These are phyloP conservation scores for Pyrenopolyporus hunteri DNA, from an alignment of 495 filamentous ascomycete species.

Conservation along the genomic window DNA sequence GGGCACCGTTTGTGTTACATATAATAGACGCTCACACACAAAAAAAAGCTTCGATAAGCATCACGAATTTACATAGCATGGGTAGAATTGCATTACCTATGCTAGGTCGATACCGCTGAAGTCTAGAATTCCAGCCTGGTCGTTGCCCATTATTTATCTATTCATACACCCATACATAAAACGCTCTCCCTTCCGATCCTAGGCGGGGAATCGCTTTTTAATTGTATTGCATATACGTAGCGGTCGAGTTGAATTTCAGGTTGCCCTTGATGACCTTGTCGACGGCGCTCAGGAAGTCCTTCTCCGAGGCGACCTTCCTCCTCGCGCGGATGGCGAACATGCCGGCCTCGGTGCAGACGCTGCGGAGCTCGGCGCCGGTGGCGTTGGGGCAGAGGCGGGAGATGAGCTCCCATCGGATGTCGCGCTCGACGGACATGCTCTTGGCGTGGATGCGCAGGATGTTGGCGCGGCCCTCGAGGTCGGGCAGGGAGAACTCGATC, in stretches of 20 bases:
- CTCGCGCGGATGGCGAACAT: slow-evolving; percentile 98
- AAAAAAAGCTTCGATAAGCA: too few relatives aligned
- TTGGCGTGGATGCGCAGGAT: slow-evolving; percentile 98
- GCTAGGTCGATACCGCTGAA: not conserved
- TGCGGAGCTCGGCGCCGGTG: slow-evolving; percentile 90
- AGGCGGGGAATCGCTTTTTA: slow-evolving; percentile 49
- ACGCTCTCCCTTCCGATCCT: not conserved
- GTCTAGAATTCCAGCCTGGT: slow-evolving; percentile 7
- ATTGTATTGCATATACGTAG: slow-evolving; percentile 99
- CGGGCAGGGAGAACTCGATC: slow-evolving; percentile 97
- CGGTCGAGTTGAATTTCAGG: slow-evolving; percentile 98
- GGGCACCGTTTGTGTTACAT: too few relatives aligned
- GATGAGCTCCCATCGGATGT: slow-evolving; percentile 98
- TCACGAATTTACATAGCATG: too few relatives aligned
- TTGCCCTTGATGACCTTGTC: slow-evolving; percentile 99
- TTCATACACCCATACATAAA: slow-evolving; percentile 24
- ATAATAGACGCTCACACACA: too few relatives aligned
- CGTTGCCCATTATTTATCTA: slow-evolving; percentile 36
- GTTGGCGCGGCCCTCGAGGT: slow-evolving; percentile 95
- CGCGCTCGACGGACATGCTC: slow-evolving; percentile 98
- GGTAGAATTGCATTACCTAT: slow-evolving; percentile 13
- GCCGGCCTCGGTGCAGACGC: slow-evolving; percentile 98
- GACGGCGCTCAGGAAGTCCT: slow-evolving; percentile 96
- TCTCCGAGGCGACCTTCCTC: slow-evolving; percentile 98
- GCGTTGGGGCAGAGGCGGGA: slow-evolving; percentile 95